Evolutionary conservation across 306 rosid species (phyloP).

Genomic region (Ziziphus jujuba): DNA sequence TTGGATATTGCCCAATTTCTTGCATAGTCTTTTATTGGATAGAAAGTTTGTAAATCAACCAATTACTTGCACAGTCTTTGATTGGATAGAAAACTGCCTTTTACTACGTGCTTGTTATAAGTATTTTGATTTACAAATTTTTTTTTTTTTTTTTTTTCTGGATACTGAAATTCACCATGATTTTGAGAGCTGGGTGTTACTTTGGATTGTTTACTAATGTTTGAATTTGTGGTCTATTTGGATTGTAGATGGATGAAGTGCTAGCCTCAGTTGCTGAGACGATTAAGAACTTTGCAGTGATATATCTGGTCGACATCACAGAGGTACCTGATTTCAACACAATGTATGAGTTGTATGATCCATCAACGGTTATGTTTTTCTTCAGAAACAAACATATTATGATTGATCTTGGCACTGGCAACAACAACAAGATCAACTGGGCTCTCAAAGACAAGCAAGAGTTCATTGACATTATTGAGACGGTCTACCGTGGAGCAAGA

Average conservation of each 20-base stretch:
- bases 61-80: no score
- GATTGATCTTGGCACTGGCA: constrained; percentile 97
- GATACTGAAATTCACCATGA: no score
- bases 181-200: no score
- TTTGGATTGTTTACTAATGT: no score
- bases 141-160: no score
- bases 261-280: constrained; percentile 89
- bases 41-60: no score
- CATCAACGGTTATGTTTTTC: constrained; percentile 92
- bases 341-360: constrained; percentile 91
- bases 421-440: constrained; percentile 98
- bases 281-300: constrained; percentile 79
- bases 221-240: no score
- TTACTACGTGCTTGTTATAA: no score
- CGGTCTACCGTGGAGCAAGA: constrained; percentile 84
- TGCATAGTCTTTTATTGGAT: no score
- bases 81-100: no score
- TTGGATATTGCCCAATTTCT: no score
- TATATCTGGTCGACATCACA: constrained; percentile 93
- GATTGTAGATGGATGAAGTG: constrained; percentile 83
- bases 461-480: constrained; percentile 86
- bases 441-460: constrained; percentile 98
- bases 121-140: no score
- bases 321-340: constrained; percentile 98
- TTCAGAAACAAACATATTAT: constrained; percentile 96